Percentiles rank a stretch among this genome's conserved stretches.
phyloP scores from a whole-genome alignment of 495 filamentous ascomycete genomes.

The Aspergillus avenaceus region DNA sequence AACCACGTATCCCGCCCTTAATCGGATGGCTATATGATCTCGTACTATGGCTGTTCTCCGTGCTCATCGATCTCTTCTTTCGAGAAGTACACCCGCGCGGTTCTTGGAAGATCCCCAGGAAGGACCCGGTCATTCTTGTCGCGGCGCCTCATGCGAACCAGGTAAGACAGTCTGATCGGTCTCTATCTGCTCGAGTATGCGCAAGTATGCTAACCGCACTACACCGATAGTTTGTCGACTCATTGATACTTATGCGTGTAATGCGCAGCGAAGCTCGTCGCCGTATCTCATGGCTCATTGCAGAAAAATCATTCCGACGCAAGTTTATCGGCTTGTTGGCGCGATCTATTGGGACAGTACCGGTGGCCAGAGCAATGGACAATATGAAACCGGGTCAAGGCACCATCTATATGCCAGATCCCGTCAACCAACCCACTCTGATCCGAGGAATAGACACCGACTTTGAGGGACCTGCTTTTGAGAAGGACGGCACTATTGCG shows the following conservation, averaged over 20 bases:
- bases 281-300: slow-evolving; percentile 86
- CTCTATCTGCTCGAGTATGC: neutral
- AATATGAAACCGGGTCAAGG: slow-evolving; percentile 74
- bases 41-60: slow-evolving; percentile 75
- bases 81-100: slow-evolving; percentile 93
- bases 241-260: slow-evolving; percentile 86
- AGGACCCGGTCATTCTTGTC: slow-evolving; percentile 89
- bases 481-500: slow-evolving; percentile 78
- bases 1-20: slow-evolving; percentile 30
- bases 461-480: slow-evolving; percentile 68
- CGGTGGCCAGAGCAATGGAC: slow-evolving; percentile 88
- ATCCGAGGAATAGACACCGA: slow-evolving; percentile 82
- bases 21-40: slow-evolving; percentile 75
- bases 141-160: slow-evolving; percentile 99
- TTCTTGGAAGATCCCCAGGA: slow-evolving; percentile 84
- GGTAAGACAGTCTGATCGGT: slow-evolving; percentile 42
- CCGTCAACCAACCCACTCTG: slow-evolving; percentile 76
- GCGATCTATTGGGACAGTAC: slow-evolving; percentile 74
- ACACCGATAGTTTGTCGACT: slow-evolving; percentile 76
- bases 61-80: slow-evolving; percentile 93
- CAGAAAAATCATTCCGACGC: slow-evolving; percentile 85
- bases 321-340: slow-evolving; percentile 84
- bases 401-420: slow-evolving; percentile 87
- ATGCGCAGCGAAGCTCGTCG: slow-evolving; percentile 80
- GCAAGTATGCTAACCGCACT: neutral